Percentiles rank a stretch among this genome's conserved stretches.
Evolutionary conservation across 2,329 filamentous ascomycete genomes (phyloP).

Genomic region (Phoma sp.): DNA sequence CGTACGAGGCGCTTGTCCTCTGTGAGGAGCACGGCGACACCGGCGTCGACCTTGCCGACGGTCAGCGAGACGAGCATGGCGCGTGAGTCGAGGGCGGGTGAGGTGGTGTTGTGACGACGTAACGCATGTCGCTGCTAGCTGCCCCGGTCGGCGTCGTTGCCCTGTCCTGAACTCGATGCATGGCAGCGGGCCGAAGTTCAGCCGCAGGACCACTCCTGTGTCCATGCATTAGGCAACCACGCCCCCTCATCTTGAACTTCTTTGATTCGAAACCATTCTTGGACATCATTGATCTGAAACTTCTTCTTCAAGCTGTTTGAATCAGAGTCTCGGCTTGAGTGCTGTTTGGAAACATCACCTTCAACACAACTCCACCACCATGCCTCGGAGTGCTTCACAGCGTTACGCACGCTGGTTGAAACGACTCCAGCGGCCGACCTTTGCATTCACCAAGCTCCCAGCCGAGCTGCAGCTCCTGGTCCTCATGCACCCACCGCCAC

Average conservation of each 20-base stretch:
- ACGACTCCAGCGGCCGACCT: neutral
- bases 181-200: no score
- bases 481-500: neutral
- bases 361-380: neutral
- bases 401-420: neutral
- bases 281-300: no score
- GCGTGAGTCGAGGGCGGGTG: slow-evolving; percentile 2
- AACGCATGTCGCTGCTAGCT: slow-evolving; percentile 4
- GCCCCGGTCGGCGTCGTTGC: no score
- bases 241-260: neutral
- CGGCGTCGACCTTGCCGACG: slow-evolving; percentile 98
- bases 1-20: slow-evolving; percentile 94
- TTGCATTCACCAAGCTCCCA: neutral
- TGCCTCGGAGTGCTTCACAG: neutral
- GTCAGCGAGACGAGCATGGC: slow-evolving; percentile 95
- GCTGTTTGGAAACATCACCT: no score
- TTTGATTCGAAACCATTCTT: neutral
- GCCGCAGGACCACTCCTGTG: no score
- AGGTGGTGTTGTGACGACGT: slow-evolving; percentile 13
- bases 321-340: no score
- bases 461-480: slow-evolving; percentile 15
- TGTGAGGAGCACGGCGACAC: slow-evolving; percentile 94
- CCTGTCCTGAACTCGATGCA: no score
- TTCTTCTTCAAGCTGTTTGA: no score
- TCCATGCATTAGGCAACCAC: no score